Percentiles rank a stretch among this genome's conserved stretches.
phyloP scores from a whole-genome alignment of 768 basidiomycete species.

The Tremella fuciformis region DNA sequence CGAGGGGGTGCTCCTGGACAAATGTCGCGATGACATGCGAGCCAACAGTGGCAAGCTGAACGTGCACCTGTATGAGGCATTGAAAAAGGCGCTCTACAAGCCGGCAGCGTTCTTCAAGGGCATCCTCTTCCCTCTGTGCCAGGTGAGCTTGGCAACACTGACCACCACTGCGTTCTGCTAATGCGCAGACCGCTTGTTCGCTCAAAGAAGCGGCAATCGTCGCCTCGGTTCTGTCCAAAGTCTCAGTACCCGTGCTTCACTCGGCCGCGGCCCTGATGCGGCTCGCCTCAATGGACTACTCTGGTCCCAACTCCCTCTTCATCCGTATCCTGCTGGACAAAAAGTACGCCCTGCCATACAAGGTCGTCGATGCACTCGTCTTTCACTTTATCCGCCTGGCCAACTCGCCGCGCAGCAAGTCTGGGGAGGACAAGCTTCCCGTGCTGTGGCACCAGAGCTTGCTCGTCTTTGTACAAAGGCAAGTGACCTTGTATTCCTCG shows the following conservation, averaged over 20 bases:
- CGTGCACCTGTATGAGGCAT: conserved; percentile 88
- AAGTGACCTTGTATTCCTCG: conserved; percentile 22
- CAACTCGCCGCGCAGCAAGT: conserved; percentile 70
- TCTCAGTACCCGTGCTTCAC: conserved; percentile 92
- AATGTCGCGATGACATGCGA: conserved; percentile 81
- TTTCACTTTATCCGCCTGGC: conserved; percentile 98
- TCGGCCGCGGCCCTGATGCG: conserved; percentile 91
- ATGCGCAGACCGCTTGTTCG: conserved; percentile 68
- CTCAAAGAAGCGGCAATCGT: conserved; percentile 92
- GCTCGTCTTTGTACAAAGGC: conserved; percentile 91
- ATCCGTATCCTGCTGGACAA: conserved; percentile 96
- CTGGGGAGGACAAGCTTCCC: conserved; percentile 73
- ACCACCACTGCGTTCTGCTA: not conserved
- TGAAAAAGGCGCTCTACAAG: conserved; percentile 90
- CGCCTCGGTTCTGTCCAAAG: conserved; percentile 82
- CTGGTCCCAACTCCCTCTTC: conserved; percentile 95
- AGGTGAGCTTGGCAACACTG: conserved; percentile 60
- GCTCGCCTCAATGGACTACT: conserved; percentile 93
- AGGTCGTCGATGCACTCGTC: conserved; percentile 93
- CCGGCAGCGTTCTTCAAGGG: conserved; percentile 99
- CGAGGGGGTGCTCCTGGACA: conserved; percentile 84
- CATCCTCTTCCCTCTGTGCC: conserved; percentile 88
- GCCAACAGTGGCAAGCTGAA: conserved; percentile 77
- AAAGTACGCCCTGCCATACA: conserved; percentile 95
- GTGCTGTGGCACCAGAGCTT: conserved; percentile 98